phyloP scores from a whole-genome alignment of 2,329 filamentous ascomycete genomes.

The Fonsecaea monophora region DNA sequence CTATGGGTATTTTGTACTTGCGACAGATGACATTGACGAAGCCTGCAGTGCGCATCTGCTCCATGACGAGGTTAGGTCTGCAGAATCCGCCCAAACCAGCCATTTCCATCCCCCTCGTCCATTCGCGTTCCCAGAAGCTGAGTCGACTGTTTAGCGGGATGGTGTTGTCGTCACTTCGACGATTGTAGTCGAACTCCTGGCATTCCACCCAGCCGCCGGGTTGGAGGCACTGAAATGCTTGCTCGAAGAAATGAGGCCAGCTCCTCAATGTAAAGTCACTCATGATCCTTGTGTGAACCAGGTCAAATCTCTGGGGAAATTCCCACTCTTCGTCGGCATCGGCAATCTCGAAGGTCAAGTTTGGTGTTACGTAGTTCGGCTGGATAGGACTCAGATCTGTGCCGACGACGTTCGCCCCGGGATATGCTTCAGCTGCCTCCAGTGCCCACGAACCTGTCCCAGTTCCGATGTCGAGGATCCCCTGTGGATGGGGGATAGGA shows the following conservation, averaged over 20 bases:
- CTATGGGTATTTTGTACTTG: constrained; percentile 39
- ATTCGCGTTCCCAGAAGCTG: constrained; percentile 27
- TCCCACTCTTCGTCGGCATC: constrained; percentile 65
- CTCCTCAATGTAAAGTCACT: constrained; percentile 61
- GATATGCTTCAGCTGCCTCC: constrained; percentile 45
- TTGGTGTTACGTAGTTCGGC: constrained; percentile 57
- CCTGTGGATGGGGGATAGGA: constrained; percentile 21
- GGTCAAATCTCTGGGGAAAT: constrained; percentile 62
- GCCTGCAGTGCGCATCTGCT: constrained; percentile 41
- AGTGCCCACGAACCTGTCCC: constrained; percentile 29
- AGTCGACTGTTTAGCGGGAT: constrained; percentile 26
- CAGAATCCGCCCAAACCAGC: constrained; percentile 22
- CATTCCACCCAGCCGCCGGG: constrained; percentile 55
- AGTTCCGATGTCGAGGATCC: constrained; percentile 25
- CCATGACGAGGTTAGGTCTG: constrained; percentile 18
- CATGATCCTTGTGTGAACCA: constrained; percentile 64
- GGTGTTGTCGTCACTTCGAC: constrained; percentile 25
- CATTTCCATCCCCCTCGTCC: constrained; percentile 27
- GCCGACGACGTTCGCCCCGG: constrained; percentile 29
- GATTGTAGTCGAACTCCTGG: constrained; percentile 45
- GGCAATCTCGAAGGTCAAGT: constrained; percentile 63
- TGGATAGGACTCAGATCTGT: constrained; percentile 41
- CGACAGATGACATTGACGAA: constrained; percentile 39
- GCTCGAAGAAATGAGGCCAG: constrained; percentile 51
- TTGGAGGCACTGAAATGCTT: constrained; percentile 38